Evolutionary conservation across 148 eudicot genomes (phyloP).

Genomic region (Chenopodium formosanum): DNA sequence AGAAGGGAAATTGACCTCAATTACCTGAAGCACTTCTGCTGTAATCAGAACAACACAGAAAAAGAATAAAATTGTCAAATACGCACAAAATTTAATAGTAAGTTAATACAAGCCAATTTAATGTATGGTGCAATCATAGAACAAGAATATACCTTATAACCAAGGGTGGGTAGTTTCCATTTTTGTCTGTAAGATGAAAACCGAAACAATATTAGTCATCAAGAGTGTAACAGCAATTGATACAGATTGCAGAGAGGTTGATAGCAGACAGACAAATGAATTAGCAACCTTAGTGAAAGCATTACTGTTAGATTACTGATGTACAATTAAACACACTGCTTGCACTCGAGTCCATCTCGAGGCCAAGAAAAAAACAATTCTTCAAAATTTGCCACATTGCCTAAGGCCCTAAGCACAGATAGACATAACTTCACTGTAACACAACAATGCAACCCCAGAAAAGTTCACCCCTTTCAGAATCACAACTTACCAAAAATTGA

Average conservation of each 20-base stretch:
- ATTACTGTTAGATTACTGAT: neutral
- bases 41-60: neutral
- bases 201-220: neutral
- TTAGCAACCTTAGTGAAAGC: neutral
- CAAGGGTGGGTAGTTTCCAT: constrained; percentile 56
- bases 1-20: neutral
- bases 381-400: neutral
- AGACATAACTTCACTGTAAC: neutral
- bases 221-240: neutral
- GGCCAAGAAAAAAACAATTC: neutral
- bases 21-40: constrained; percentile 25
- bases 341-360: neutral
- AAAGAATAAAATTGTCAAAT: neutral
- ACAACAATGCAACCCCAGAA: neutral
- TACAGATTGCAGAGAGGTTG: neutral
- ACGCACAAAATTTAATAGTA: neutral
- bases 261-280: neutral
- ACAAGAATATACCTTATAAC: constrained; percentile 19
- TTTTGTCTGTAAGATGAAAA: constrained; percentile 45
- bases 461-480: neutral
- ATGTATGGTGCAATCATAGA: neutral
- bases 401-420: neutral
- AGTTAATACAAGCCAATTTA: neutral
- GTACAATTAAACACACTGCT: neutral
- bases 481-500: neutral